phyloP scores from a whole-genome alignment of 345 rosid species.

The Zanthoxylum bungeanum region DNA sequence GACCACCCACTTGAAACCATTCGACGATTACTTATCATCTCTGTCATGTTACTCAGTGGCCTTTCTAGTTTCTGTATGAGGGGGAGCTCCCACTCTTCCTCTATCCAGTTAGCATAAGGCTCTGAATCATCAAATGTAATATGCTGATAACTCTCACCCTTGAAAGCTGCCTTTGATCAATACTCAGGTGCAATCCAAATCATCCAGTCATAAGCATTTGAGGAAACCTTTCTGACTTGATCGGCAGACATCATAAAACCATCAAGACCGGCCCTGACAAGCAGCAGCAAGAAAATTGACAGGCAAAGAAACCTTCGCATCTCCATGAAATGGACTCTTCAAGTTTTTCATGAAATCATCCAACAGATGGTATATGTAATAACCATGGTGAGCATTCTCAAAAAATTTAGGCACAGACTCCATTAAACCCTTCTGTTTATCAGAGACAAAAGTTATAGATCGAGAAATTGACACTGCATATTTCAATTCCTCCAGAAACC shows the following conservation, averaged over 20 bases:
- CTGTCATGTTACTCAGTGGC: conserved; percentile 43
- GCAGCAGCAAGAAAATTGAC: conserved; percentile 71
- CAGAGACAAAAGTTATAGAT: conserved; percentile 75
- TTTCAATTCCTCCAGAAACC: conserved; percentile 78
- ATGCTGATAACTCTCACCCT: conserved; percentile 70
- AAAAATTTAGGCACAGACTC: conserved; percentile 60
- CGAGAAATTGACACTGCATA: conserved; percentile 46
- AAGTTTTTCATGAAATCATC: conserved; percentile 67
- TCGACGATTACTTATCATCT: conserved; percentile 49
- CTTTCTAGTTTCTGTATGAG: conserved; percentile 59
- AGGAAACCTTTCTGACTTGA: conserved; percentile 62
- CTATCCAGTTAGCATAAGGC: conserved; percentile 60
- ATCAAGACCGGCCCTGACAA: conserved; percentile 58
- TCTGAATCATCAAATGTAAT: conserved; percentile 58
- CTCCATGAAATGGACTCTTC: conserved; percentile 82
- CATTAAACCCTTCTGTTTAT: conserved; percentile 63
- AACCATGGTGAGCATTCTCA: conserved; percentile 65
- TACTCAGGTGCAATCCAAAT: conserved; percentile 62
- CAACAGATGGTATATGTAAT: conserved; percentile 67
- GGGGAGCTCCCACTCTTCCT: conserved; percentile 69
- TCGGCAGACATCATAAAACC: conserved; percentile 50
- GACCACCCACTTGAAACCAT: conserved; percentile 51
- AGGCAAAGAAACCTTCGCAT: conserved; percentile 68
- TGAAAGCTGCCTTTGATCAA: conserved; percentile 66
- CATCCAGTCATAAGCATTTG: conserved; percentile 79